Base-by-base conservation (phyloP, 352 stramenopile genomes). In the Globisporangium megalacanthum region DNA sequence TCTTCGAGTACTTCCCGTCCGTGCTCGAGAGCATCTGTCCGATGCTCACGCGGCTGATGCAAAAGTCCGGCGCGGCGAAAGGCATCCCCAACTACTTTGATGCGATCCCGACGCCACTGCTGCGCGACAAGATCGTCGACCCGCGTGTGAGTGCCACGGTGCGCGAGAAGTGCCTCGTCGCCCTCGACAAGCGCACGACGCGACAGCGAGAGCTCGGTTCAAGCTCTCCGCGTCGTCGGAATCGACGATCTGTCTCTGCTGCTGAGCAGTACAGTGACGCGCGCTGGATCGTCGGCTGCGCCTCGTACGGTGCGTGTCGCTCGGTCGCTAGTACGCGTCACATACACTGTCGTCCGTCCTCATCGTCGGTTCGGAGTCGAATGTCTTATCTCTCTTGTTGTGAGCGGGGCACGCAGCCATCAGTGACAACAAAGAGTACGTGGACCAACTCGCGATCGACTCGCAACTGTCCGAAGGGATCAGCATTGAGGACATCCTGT, bases 11-110 rank as follows among this genome's bases (percentile, higher is more conserved):
- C 52, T 72, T 86, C 37, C 70, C 79, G 19, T 82, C 78, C 0
- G 48, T 81, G 17, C 52, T 91, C 11, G 75, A 79, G 44, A 84
- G 67, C 37, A 54, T 87, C 6, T 79, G 85, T 31, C 81, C 81
- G 6, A 56, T 75, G 20, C 63, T 90, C 37, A 76, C 72, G 51
- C 73, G 67, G 0, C 57, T 86, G 49, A 65, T 86, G 46, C 74
- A 87, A 42, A 80, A 81, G 37, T 65, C 74, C 17, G 79, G 83
- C 29, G 64, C 77, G 22, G 66, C 70, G 15, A 88, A 84, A 55
- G 72, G 70, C 5, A 66, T 92, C n/a, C 83, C 83, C 20, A 94
- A 89, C 60, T 94, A 94, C 64, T 94, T 92, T 49, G 81, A 94
- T 39, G 76, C 82, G 13, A 88, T 92, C 61, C 72, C 79, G 3